Evolutionary conservation across 148 eudicot species (phyloP).

Genomic region (Rhododendron kiyosumense): DNA sequence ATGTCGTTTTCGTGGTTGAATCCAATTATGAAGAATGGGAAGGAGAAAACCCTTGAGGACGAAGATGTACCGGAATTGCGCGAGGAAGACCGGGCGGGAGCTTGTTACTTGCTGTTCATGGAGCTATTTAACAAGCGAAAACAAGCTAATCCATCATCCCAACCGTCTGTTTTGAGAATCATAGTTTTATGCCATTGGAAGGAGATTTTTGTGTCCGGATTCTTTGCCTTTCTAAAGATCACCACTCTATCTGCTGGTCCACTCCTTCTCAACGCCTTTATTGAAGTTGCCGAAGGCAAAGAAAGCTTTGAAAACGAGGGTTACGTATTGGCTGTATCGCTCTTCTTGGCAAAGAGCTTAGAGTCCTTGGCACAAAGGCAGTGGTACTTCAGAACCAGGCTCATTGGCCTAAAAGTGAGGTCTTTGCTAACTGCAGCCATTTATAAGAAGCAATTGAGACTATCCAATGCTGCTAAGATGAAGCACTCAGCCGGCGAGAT

Average conservation of each 20-base stretch:
- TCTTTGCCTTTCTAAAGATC: slow-evolving; percentile 69
- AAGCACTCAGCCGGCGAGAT: slow-evolving; percentile 79
- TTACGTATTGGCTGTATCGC: slow-evolving; percentile 49
- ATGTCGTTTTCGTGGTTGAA: slow-evolving; percentile 87
- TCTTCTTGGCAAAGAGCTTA: slow-evolving; percentile 50
- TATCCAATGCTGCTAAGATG: slow-evolving; percentile 66
- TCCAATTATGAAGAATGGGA: slow-evolving; percentile 74
- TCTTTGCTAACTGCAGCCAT: slow-evolving; percentile 76
- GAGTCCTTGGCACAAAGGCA: slow-evolving; percentile 82
- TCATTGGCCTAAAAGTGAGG: slow-evolving; percentile 67
- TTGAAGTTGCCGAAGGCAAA: slow-evolving; percentile 74
- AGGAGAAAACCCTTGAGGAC: slow-evolving; percentile 57
- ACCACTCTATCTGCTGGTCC: slow-evolving; percentile 78
- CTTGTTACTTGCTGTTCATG: slow-evolving; percentile 50
- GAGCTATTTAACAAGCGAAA: slow-evolving; percentile 41
- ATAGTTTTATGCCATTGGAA: slow-evolving; percentile 64
- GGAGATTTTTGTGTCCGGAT: slow-evolving; percentile 68
- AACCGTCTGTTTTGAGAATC: slow-evolving; percentile 55
- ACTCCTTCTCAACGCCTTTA: slow-evolving; percentile 76
- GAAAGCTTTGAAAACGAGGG: slow-evolving; percentile 58
- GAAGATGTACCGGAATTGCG: slow-evolving; percentile 63
- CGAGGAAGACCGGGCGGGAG: slow-evolving; percentile 57
- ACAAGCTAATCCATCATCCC: slow-evolving; percentile 27
- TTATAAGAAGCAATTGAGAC: slow-evolving; percentile 62
- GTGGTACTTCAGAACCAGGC: slow-evolving; percentile 62